phyloP scores from a whole-genome alignment of 2,329 filamentous ascomycete species.

The Penicillium sp. region DNA sequence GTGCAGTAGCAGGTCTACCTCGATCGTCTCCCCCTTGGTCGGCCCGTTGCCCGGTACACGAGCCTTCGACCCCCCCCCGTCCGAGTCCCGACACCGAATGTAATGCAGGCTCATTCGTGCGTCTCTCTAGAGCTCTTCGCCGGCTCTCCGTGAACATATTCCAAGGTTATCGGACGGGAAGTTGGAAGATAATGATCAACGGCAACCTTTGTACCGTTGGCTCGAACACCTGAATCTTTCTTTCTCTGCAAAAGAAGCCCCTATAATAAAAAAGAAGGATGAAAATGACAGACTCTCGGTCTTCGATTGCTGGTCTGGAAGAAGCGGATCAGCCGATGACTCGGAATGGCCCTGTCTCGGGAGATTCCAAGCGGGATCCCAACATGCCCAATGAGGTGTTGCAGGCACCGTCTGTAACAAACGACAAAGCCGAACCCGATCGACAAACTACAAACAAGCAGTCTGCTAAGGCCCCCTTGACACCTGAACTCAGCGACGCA shows the following conservation, averaged over 20 bases:
- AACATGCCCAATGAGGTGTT: conserved; percentile 23
- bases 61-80: conserved; percentile 14
- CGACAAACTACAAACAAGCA: conserved; percentile 24
- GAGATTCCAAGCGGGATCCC: conserved; percentile 20
- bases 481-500: conserved; percentile 29
- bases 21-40: conserved; percentile 12
- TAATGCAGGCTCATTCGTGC: conserved; percentile 35
- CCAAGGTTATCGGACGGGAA: conserved; percentile 8
- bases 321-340: conserved; percentile 26
- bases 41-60: conserved; percentile 32
- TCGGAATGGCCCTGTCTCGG: conserved; percentile 25
- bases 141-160: conserved; percentile 24
- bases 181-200: conserved; percentile 30
- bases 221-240: conserved; percentile 17
- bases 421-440: conserved; percentile 20
- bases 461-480: conserved; percentile 26
- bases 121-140: conserved; percentile 22
- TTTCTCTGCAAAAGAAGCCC: conserved; percentile 2
- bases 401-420: conserved; percentile 18
- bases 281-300: conserved; percentile 34
- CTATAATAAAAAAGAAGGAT: conserved; percentile 19
- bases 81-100: conserved; percentile 22
- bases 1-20: conserved; percentile 36
- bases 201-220: conserved; percentile 24
- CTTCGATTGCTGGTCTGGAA: conserved; percentile 32